Base-by-base conservation (phyloP, 257 asterid genomes). In the Plantago ovata region DNA sequence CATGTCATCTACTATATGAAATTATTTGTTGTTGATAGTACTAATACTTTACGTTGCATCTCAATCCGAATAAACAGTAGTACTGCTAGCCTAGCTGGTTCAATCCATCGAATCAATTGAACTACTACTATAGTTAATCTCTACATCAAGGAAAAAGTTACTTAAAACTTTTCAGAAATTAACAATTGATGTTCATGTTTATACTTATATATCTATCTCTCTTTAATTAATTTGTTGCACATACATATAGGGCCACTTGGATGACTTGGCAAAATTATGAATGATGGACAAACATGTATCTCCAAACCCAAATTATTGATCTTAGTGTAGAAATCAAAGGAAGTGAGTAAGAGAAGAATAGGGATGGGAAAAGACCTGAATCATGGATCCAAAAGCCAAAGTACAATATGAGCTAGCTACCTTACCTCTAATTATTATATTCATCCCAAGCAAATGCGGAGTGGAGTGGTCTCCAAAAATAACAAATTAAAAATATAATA, bases 311-410 rank as follows among this genome's bases (percentile, higher is more conserved):
- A 71, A 80, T 74, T 76, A 76, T 80, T 74, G 75, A 71, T 62
- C 28, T 54, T 45, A 59, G 76, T 65, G 71, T 65, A 3, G 36
- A 28, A 28, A 28, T 28, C 36, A 3, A 28, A 65, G 64, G 71
- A 42, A 5, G 50, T 8, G 58, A 20, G 57, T 12, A 40, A 19
- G 61, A 42, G 7, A 55, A 56, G 11, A 36, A 43, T 38, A 49
- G 69, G 69, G 67, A 49, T 53, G 69, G 62, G 70, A 38, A 51
- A 58, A 62, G 77, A 72, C 72, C 21, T 60, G 71, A 67, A 74
- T 80, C 82, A 79, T 85, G 84, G 70, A 78, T 79, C 77, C 75
- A 75, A 83, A 83, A 81, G 86, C 69, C 80, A 67, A 80, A 81
- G 78, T 74, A 84, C 82, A 78, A 59, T n/a, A n/a, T n/a, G n/a